Conservation (phyloP, 192 early-diverging fungal species). For the Backusella australiensis region DNA sequence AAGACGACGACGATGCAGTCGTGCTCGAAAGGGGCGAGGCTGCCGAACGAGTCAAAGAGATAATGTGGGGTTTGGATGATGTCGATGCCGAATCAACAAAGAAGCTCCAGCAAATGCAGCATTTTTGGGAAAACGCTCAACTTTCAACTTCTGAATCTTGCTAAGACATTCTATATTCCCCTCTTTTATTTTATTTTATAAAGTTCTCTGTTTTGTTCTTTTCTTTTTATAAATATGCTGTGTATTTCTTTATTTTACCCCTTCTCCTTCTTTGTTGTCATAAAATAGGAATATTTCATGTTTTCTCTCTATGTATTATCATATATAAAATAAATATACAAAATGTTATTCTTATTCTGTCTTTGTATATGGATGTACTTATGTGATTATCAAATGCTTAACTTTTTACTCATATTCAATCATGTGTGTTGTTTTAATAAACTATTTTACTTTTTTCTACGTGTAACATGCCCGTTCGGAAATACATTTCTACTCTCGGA, state of each 20-base stretch:
- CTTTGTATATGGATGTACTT: background rate
- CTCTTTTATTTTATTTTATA: background rate
- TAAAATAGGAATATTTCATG: too few species aligned
- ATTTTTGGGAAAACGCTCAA: conserved; percentile 30
- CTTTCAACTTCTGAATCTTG: background rate
- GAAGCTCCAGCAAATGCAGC: conserved; percentile 35
- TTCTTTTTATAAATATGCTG: background rate
- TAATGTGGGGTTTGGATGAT: conserved; percentile 45
- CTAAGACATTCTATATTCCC: background rate
- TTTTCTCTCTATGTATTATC: too few species aligned
- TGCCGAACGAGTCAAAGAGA: conserved; percentile 32
- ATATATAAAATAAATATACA: background rate
- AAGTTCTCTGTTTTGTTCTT: background rate
- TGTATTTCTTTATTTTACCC: background rate
- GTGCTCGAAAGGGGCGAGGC: conserved; percentile 38
- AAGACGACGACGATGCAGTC: conserved; percentile 35
- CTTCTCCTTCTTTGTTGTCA: too few species aligned
- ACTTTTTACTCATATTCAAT: background rate
- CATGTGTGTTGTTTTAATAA: background rate
- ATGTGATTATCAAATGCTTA: conserved; percentile 1
- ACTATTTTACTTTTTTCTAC: background rate
- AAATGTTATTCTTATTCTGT: background rate
- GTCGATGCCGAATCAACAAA: conserved; percentile 25
- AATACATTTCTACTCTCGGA: background rate
- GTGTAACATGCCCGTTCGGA: background rate